Evolutionary conservation across 169 alveolate genomes (phyloP).

Genomic region (Plasmodium chabaudi): DNA sequence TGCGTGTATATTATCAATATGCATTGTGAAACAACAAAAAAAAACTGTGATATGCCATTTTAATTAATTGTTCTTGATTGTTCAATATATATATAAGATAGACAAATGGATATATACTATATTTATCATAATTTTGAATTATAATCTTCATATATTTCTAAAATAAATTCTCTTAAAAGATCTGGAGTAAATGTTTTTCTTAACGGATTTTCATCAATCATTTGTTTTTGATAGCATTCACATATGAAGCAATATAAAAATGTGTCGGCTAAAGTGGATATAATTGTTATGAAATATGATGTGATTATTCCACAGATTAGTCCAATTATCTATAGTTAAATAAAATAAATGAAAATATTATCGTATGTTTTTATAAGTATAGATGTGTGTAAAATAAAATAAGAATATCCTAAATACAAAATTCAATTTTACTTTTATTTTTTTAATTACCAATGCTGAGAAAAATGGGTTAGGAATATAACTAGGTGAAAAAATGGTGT

Average conservation of each 20-base stretch:
- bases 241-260: slow-evolving; percentile 59
- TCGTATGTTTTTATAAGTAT: not conserved
- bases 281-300: slow-evolving; percentile 40
- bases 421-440: not conserved
- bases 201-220: slow-evolving; percentile 57
- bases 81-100: too few relatives aligned
- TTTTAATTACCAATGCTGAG: slow-evolving; percentile 36
- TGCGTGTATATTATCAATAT: too few relatives aligned
- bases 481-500: slow-evolving; percentile 23
- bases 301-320: slow-evolving; percentile 48
- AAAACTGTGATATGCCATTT: too few relatives aligned
- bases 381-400: not conserved
- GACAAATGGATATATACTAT: too few relatives aligned
- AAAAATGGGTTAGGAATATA: slow-evolving; percentile 65
- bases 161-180: slow-evolving; percentile 46
- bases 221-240: slow-evolving; percentile 69
- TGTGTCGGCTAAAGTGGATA: slow-evolving; percentile 39
- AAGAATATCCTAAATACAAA: not conserved
- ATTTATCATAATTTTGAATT: not conserved
- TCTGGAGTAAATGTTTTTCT: slow-evolving; percentile 57
- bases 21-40: too few relatives aligned
- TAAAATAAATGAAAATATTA: not conserved
- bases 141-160: slow-evolving; percentile 63
- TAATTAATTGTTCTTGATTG: too few relatives aligned
- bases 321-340: slow-evolving; percentile 29